These are phyloP conservation scores for Chrysoporthe deuterocubensis DNA, from an alignment of 2,329 filamentous ascomycete species.

Conservation along the genomic window DNA sequence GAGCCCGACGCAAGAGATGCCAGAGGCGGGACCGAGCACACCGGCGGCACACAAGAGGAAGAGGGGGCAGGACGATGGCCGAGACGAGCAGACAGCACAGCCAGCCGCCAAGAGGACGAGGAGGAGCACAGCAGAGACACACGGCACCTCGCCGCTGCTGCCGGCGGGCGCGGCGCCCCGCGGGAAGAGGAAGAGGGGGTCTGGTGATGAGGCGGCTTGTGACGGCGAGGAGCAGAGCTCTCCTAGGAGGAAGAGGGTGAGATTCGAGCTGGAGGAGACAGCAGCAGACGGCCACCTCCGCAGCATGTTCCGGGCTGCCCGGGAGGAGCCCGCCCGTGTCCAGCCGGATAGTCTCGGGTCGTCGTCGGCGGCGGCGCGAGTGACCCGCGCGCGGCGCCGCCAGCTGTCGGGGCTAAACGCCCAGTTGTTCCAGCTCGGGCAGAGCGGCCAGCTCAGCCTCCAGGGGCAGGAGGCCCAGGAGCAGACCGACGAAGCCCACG, in stretches of 20 bases:
- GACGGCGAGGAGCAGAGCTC: too few relatives aligned
- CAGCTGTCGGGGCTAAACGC: constrained; percentile 9
- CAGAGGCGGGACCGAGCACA: constrained; percentile 3
- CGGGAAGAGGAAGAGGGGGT: constrained; percentile 4
- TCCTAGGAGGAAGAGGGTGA: too few relatives aligned
- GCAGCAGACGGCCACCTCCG: too few relatives aligned
- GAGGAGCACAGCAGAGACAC: too few relatives aligned
- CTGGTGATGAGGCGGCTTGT: background rate
- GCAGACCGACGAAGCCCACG: too few relatives aligned
- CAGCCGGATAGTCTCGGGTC: too few relatives aligned
- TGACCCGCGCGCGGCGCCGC: constrained; percentile 14
- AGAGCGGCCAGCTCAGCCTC: constrained; percentile 6
- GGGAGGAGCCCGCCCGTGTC: too few relatives aligned
- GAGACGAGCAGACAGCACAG: too few relatives aligned
- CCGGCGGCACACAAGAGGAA: too few relatives aligned
- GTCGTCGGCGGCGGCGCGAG: too few relatives aligned
- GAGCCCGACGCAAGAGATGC: background rate
- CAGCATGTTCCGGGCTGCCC: too few relatives aligned
- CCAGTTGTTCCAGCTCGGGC: constrained; percentile 14
- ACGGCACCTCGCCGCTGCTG: background rate
- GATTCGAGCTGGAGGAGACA: too few relatives aligned
- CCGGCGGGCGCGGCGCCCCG: background rate
- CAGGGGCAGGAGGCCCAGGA: background rate
- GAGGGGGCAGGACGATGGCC: background rate
- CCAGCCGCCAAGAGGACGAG: constrained; percentile 12